Evolutionary conservation across 176 grass and related monocot species (phyloP).

Genomic region (Zizania latifolia): DNA sequence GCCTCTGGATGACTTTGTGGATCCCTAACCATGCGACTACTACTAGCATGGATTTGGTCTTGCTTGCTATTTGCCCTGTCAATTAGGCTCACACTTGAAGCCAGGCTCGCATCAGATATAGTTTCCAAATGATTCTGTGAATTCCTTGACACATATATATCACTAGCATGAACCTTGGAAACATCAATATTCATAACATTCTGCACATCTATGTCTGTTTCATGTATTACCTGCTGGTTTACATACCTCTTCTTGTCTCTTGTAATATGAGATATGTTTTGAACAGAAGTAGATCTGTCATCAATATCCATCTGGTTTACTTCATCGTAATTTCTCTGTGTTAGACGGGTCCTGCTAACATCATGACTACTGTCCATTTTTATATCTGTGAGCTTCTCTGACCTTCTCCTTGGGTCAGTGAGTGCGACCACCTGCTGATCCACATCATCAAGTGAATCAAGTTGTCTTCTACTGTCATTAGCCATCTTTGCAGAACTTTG

Average conservation of each 20-base stretch:
- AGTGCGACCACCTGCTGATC: slow-evolving; percentile 34
- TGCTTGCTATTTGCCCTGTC: background rate
- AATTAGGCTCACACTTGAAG: slow-evolving; percentile 18
- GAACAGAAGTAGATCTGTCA: slow-evolving; percentile 32
- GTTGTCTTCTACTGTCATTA: slow-evolving; percentile 38
- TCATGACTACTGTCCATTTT: slow-evolving; percentile 25
- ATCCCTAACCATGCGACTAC: slow-evolving; percentile 10
- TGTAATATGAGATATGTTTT: slow-evolving; percentile 49
- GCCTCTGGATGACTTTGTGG: slow-evolving; percentile 20
- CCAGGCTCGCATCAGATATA: slow-evolving; percentile 21
- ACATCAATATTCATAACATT: slow-evolving; percentile 49
- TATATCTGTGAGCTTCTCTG: slow-evolving; percentile 32
- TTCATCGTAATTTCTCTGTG: slow-evolving; percentile 41
- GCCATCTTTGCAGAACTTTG: slow-evolving; percentile 35
- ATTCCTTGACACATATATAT: slow-evolving; percentile 26
- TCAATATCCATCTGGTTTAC: slow-evolving; percentile 30
- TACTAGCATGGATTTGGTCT: slow-evolving; percentile 25
- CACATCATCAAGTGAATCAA: slow-evolving; percentile 32
- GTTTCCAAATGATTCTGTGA: slow-evolving; percentile 30
- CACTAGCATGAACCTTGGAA: slow-evolving; percentile 27
- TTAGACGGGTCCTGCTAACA: slow-evolving; percentile 29
- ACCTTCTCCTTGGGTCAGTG: slow-evolving; percentile 14
- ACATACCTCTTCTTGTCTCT: slow-evolving; percentile 54
- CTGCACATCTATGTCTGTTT: slow-evolving; percentile 44
- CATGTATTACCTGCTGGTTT: slow-evolving; percentile 53